Base-by-base conservation (phyloP, 257 asterid genomes). In the Linderniella brevidens region DNA sequence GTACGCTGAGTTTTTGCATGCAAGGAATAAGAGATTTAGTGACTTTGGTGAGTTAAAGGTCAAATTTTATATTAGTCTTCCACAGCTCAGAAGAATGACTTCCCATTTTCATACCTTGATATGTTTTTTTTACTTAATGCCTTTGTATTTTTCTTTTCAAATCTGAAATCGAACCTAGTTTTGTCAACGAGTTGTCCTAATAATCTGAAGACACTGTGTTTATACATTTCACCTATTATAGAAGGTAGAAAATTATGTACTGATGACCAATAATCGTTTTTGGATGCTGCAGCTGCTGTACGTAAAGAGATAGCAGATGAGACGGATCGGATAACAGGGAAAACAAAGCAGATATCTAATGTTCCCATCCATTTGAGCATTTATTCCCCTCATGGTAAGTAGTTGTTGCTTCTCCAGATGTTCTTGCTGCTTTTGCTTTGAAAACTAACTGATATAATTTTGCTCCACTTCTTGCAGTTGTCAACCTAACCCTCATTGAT, bases 281-380 rank as follows among this genome's bases (percentile, higher is more conserved):
- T 52, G 62, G 64, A 19, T 71, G 40, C 58, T 71, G 70, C 86
- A 87, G 95, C 94, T 68, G 56, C 93, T 60, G 97, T 83, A 39
- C 78, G 97, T 39, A 71, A 76, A 64, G 95, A 87, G 77, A 87
- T 87, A 47, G 70, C 92, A 18, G 97, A 87, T 70, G 97, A 87
- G 71, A 87, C 95, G 4, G 97, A 87, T 48, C 93, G 95, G 35
- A 87, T 83, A 60, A 87, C 93, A 35, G 95, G 97, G 68, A 74
- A 78, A 73, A 53, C 52, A 60, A 87, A 87, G 56, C 88, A 76
- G 57, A 87, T 87, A 52, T 87, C 95, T n/a, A 87, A 87, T 42
- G 47, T 77, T 64, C 97, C 97, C 35, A 87, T 87, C 75, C 97
- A 87, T 25, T 25, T 25, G 32, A 25, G 32, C 32, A 25, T 25